Base-by-base conservation (phyloP, 306 rosid genomes). In the Cucurbita pepo region DNA sequence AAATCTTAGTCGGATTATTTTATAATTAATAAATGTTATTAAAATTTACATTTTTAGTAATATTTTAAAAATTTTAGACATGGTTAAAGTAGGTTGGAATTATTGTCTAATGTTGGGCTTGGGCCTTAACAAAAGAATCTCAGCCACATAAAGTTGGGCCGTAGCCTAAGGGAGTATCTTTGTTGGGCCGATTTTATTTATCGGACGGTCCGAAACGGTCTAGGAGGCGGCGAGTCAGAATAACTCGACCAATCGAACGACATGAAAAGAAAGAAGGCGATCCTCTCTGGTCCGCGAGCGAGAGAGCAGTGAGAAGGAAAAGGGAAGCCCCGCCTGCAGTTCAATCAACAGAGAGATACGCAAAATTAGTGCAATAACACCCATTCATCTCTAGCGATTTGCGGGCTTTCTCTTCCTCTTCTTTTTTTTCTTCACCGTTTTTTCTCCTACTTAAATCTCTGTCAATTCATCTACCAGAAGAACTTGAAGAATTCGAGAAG, bases 401-500 rank as follows among this genome's bases (percentile, higher is more conserved):
- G 75, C 61, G 36, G 75, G 48, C 50, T 76, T 56, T 72, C 73
- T 76, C 62, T 77, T 73, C 70, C 53, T 16, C 30, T 55, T 58
- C 22, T 14, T 61, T 19, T 65, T 15, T 64, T 62, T 38, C 63
- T 44, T 10, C 71, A 40, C 51, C 56, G 16, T 64, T 62, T 38
- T 56, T 44, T 10, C 71, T 51, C 51, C 56, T 16, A 25, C 43
- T 56, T 40, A 60, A 8, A 62, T 72, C 48, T 58, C 7, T 53
- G 55, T 10, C 70, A 55, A 21, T 38, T 22, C 56, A 12, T 8
- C 65, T 34, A 36, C 45, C 3, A 63, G 40, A 47, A 5, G 6
- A 36, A 38, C 16, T 4, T 71, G 30, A 47, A 5, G 6, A 36
- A 38, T 21, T 4, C 30, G 8, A 25, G 64, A 6, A 40, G 19